Evolutionary conservation across 441 rosid genomes (phyloP), one percentile per base, ranked within the genome.

Genomic region (Brassica hybrid): DNA sequence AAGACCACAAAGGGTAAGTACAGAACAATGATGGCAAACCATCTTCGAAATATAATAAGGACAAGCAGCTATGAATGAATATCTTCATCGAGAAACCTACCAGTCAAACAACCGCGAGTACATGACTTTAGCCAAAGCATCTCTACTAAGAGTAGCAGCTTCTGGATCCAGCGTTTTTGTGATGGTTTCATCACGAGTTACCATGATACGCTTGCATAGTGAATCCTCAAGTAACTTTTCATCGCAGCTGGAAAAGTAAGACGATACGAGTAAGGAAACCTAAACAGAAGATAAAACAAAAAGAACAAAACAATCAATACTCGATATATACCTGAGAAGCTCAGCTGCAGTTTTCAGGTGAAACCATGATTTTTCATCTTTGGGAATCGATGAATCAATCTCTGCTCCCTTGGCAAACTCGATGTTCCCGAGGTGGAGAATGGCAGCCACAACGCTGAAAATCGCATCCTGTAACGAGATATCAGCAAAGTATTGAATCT

Each of bases 161-260:
- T 86, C 92, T 43, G 99, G 98, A 85, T 95, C 98, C 80, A 95
- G 86, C 82, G 94, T 91, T 86, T 95, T 95, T 67, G 99, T 90
- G 79, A 95, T 95, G 75, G 95, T 93, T 85, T 95, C 99, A 84
- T 91, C 99, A 41, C 97, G 97, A 68, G 99, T 95, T 77, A 93
- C 98, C 82, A 95, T 95, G 67, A 91, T 94, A 71, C 97, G 99
- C 79, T 95, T 87, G 86, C 99, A 95, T 16, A 95, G 91, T 79
- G 97, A 93, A 84, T 93, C 96, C 87, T 95, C 99, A 2, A 95
- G 86, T 34, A 91, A 91, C 84, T 88, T 89, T 62, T 65, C 82
- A 87, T 95, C 91, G 65, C 99, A 95, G 91, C 99, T 93, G 82
- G 57, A 80, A 83, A 38, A 71, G 48, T 60, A 83, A 81, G 69